Percentiles rank a stretch among this genome's conserved stretches.
phyloP scores from a whole-genome alignment of 129 eudicot genomes.

The Saposhnikovia divaricata region DNA sequence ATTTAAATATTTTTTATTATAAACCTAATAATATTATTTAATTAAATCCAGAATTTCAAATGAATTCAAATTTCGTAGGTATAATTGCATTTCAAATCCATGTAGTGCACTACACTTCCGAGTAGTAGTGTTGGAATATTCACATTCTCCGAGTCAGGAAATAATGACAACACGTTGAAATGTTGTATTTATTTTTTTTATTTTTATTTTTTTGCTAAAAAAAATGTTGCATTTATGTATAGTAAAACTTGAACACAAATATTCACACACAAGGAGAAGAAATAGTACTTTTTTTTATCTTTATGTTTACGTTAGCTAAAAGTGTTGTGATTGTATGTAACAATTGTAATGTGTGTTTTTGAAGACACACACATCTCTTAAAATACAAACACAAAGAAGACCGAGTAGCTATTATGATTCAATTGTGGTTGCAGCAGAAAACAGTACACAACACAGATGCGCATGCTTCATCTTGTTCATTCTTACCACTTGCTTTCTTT shows the following conservation, averaged over 20 bases:
- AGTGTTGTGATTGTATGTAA: not conserved
- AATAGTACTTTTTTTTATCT: not conserved
- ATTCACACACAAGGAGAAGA: not conserved
- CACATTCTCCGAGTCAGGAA: not conserved
- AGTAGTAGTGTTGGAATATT: too few relatives aligned
- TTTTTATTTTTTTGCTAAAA: too few relatives aligned
- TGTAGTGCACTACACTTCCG: too few relatives aligned
- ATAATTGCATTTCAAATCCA: too few relatives aligned
- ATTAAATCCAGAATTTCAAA: too few relatives aligned
- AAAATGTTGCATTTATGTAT: not conserved
- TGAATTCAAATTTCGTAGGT: too few relatives aligned
- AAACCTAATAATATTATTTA: too few relatives aligned
- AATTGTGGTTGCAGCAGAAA: conserved; percentile 1
- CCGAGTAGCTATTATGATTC: not conserved
- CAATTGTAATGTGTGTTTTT: not conserved
- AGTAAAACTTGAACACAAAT: not conserved
- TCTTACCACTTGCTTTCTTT: not conserved
- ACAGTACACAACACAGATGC: not conserved
- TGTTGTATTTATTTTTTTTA: too few relatives aligned
- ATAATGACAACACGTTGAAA: not conserved
- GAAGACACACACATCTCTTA: not conserved
- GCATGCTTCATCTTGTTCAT: not conserved
- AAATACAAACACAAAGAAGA: not conserved
- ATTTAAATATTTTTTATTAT: too few relatives aligned
- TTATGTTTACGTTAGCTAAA: not conserved